Conservation (phyloP, 2,329 filamentous ascomycete genomes). For the Chaetomium globosum region DNA sequence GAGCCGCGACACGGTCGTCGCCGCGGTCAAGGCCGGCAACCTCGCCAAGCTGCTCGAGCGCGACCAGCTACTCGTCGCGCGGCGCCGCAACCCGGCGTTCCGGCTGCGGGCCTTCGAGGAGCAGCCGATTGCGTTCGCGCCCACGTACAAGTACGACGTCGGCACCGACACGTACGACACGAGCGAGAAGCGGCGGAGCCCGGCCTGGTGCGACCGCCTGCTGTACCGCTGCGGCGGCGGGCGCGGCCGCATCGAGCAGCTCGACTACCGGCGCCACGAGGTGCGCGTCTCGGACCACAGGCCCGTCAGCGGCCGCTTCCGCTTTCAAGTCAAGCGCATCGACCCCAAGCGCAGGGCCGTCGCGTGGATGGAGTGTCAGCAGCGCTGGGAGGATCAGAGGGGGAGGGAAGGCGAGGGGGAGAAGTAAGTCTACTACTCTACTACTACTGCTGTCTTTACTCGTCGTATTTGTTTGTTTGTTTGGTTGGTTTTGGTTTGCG, state of each 20-base stretch:
- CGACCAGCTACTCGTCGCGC: conserved; percentile 87
- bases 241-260: conserved; percentile 74
- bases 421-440: conserved; percentile 64
- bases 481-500: neutral
- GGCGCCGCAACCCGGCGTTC: conserved; percentile 87
- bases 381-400: conserved; percentile 73
- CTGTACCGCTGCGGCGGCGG: conserved; percentile 71
- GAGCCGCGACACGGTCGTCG: conserved; percentile 88
- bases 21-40: conserved; percentile 79
- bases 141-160: conserved; percentile 98
- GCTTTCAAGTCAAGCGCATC: conserved; percentile 81
- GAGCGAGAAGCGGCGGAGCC: conserved; percentile 89
- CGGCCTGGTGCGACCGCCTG: conserved; percentile 94
- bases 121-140: conserved; percentile 84
- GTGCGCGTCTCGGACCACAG: conserved; percentile 89
- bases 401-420: conserved; percentile 69
- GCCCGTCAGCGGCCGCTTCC: conserved; percentile 84
- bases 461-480: no score
- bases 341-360: conserved; percentile 65
- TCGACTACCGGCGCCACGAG: conserved; percentile 87
- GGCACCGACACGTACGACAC: conserved; percentile 92
- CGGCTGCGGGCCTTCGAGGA: conserved; percentile 88
- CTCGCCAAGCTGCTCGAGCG: conserved; percentile 84
- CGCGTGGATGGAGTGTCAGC: conserved; percentile 73
- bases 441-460: neutral